These are phyloP conservation scores for Fusarium kyushuense DNA, from an alignment of 2,329 filamentous ascomycete species.

Conservation along the genomic window DNA sequence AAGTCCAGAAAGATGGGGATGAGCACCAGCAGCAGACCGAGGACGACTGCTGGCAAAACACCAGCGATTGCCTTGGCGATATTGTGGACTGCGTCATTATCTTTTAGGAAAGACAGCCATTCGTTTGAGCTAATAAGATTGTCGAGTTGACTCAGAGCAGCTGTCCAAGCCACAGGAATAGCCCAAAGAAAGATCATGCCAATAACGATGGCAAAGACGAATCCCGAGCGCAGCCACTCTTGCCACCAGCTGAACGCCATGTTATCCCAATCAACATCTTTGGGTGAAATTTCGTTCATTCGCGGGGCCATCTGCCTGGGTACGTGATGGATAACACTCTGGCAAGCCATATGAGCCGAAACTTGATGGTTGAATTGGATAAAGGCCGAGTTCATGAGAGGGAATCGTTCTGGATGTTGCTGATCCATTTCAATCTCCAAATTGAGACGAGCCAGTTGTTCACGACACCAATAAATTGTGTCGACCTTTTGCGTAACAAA, in stretches of 20 bases:
- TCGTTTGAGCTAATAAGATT: constrained; percentile 72
- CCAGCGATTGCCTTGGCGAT: constrained; percentile 77
- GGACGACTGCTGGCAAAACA: constrained; percentile 82
- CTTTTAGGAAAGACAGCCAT: constrained; percentile 78
- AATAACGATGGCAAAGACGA: constrained; percentile 73
- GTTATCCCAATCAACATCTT: constrained; percentile 96
- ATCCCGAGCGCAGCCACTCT: constrained; percentile 77
- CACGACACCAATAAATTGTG: constrained; percentile 90
- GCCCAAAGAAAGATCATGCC: constrained; percentile 91
- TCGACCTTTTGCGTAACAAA: constrained; percentile 91
- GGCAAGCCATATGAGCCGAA: constrained; percentile 97
- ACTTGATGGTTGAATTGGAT: constrained; percentile 99
- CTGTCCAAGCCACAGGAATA: constrained; percentile 89
- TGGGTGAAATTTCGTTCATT: constrained; percentile 91
- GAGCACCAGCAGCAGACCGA: constrained; percentile 82
- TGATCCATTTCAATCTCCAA: constrained; percentile 94
- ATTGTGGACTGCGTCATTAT: constrained; percentile 69
- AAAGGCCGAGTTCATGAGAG: constrained; percentile 95
- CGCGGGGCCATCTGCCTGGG: constrained; percentile 94
- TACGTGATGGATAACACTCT: constrained; percentile 88
- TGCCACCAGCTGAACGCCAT: constrained; percentile 98
- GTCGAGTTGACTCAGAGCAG: constrained; percentile 81
- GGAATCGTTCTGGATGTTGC: constrained; percentile 84
- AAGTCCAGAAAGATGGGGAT: constrained; percentile 83
- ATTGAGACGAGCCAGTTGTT: constrained; percentile 87